phyloP scores from a whole-genome alignment of 192 early-diverging fungal genomes.

The Coemansia sp. region DNA sequence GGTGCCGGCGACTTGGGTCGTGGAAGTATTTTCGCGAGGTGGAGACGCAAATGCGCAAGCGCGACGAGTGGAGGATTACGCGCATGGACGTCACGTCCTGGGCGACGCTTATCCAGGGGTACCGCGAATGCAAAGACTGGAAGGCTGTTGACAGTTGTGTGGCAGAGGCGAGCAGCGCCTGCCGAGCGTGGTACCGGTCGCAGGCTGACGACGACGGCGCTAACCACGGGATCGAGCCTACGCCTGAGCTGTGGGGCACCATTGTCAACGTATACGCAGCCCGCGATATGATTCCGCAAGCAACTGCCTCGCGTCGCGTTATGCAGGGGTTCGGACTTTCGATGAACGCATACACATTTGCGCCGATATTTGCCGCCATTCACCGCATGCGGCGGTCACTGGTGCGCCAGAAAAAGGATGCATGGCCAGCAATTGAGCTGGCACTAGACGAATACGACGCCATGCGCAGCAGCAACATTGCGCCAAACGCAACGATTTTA shows the following conservation, averaged over 20 bases:
- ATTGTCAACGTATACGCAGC: slow-evolving; percentile 31
- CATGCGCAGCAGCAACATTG: slow-evolving; percentile 16
- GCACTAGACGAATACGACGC: slow-evolving; percentile 35
- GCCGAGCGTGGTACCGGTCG: slow-evolving; percentile 17
- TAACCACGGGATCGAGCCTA: slow-evolving; percentile 14
- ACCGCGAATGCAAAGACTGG: slow-evolving; percentile 36
- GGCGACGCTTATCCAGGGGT: slow-evolving; percentile 43
- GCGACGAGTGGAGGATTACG: slow-evolving; percentile 34
- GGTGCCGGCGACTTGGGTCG: slow-evolving; percentile 27
- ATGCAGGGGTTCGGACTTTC: slow-evolving; percentile 26
- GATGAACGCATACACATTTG: slow-evolving; percentile 20
- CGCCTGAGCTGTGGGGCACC: slow-evolving; percentile 31
- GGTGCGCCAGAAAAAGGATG: slow-evolving; percentile 9
- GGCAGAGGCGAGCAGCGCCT: slow-evolving; percentile 8
- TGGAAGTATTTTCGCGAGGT: slow-evolving; percentile 32
- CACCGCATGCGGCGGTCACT: slow-evolving; percentile 21
- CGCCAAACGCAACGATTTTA: slow-evolving; percentile 27
- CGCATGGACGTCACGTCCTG: slow-evolving; percentile 40
- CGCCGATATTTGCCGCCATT: slow-evolving; percentile 38
- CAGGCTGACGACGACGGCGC: neutral
- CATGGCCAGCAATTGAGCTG: slow-evolving; percentile 13
- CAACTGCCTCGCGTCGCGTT: slow-evolving; percentile 21
- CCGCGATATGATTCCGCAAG: slow-evolving; percentile 41
- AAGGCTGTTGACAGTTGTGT: slow-evolving; percentile 29
- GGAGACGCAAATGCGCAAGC: slow-evolving; percentile 31